These are phyloP conservation scores for Penicillium fuscoglaucum DNA, from an alignment of 2,329 filamentous ascomycete species.

Conservation along the genomic window DNA sequence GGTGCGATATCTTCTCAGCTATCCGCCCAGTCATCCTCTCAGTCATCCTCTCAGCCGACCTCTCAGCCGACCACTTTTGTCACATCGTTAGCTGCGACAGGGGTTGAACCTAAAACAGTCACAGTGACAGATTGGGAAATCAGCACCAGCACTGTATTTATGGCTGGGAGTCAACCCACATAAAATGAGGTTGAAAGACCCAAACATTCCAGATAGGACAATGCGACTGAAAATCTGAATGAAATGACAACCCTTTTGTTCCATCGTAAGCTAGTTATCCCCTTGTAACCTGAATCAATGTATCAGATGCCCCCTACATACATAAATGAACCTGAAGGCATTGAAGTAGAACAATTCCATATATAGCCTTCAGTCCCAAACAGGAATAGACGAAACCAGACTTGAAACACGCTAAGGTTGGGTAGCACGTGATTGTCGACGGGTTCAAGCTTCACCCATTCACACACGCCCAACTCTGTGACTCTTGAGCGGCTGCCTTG, in stretches of 20 bases:
- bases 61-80: background rate
- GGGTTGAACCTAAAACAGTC: slow-evolving; percentile 6
- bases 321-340: background rate
- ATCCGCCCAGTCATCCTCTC: background rate
- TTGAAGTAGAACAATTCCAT: background rate
- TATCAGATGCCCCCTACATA: background rate
- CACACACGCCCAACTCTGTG: slow-evolving; percentile 15
- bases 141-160: slow-evolving; percentile 21
- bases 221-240: background rate
- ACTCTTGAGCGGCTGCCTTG: slow-evolving; percentile 4
- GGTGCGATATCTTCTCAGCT: background rate
- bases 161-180: slow-evolving; percentile 11
- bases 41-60: background rate
- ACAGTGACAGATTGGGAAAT: slow-evolving; percentile 32
- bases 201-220: background rate
- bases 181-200: background rate
- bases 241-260: background rate
- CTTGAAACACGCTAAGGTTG: slow-evolving; percentile 33
- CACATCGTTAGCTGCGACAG: slow-evolving; percentile 10
- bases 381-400: slow-evolving; percentile 20
- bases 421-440: slow-evolving; percentile 5
- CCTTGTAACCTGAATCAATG: background rate
- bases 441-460: slow-evolving; percentile 19
- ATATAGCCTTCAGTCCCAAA: slow-evolving; percentile 5
- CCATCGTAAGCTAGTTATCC: background rate